phyloP scores from a whole-genome alignment of 1,284 basidiomycete species.

The Hortiboletus rubellus region DNA sequence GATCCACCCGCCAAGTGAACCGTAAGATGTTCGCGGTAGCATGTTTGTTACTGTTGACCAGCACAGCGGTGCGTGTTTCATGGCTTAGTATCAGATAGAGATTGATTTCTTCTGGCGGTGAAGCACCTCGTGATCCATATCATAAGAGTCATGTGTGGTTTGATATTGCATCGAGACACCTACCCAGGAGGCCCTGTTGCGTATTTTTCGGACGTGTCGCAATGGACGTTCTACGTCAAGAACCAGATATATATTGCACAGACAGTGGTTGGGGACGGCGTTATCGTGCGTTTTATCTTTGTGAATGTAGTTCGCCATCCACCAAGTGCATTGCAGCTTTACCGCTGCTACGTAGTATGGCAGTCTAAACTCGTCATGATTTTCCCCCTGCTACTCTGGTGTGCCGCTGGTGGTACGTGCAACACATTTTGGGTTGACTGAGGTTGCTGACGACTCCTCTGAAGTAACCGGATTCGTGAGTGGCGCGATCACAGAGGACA shows the following conservation, averaged over 20 bases:
- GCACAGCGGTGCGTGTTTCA: no score
- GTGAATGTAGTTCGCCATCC: no score
- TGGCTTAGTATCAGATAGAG: not conserved
- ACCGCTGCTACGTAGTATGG: conserved; percentile 23
- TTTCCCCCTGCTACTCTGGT: conserved; percentile 20
- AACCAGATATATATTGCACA: conserved; percentile 12
- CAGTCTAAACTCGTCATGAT: conserved; percentile 19
- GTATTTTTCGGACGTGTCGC: no score
- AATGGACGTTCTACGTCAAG: no score
- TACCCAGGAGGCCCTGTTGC: conserved; percentile 6
- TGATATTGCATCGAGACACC: not conserved
- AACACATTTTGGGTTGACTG: not conserved
- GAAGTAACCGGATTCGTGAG: conserved; percentile 18
- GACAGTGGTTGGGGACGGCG: conserved; percentile 35
- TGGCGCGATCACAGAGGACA: not conserved
- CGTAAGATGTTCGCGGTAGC: no score
- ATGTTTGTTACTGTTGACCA: no score
- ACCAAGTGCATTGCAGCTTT: conserved; percentile 13
- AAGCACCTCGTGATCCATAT: conserved; percentile 21
- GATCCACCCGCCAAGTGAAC: no score
- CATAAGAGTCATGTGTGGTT: conserved; percentile 4
- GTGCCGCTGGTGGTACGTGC: conserved; percentile 11
- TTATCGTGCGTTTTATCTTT: conserved; percentile 26
- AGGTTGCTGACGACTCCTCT: not conserved
- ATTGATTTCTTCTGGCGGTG: not conserved